phyloP scores from a whole-genome alignment of 306 rosid genomes.

The Quercus mongolica region DNA sequence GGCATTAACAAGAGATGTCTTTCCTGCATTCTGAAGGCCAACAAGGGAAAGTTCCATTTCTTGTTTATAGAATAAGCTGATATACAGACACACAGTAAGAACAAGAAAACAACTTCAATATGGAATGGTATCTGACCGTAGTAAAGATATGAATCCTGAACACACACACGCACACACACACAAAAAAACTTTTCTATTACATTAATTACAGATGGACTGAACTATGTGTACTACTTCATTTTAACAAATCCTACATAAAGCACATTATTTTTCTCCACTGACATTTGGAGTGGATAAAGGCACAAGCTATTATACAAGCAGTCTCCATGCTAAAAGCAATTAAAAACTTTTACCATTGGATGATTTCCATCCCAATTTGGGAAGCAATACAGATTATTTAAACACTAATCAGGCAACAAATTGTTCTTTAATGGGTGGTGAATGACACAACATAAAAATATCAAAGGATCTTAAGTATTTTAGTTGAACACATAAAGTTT shows the following conservation, averaged over 20 bases:
- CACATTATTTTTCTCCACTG: background rate
- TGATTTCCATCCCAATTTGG: background rate
- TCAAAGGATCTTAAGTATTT: background rate
- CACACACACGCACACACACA: background rate
- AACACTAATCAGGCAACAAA: too few relatives aligned
- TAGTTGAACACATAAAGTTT: background rate
- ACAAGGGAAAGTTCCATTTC: constrained; percentile 97
- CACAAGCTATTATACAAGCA: background rate
- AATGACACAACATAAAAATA: background rate
- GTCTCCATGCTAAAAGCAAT: background rate
- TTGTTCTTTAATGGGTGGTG: background rate
- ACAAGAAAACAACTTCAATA: constrained; percentile 3
- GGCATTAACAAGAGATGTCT: constrained; percentile 82
- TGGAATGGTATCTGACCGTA: background rate
- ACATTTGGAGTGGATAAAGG: background rate
- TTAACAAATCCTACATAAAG: background rate
- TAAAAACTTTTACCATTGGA: background rate
- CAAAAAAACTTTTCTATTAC: background rate
- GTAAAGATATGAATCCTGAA: background rate
- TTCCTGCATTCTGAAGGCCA: constrained; percentile 98
- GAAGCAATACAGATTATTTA: too few relatives aligned
- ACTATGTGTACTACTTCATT: background rate
- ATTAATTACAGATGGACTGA: background rate
- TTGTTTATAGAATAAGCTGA: constrained; percentile 85
- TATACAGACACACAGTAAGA: constrained; percentile 11